Conservation (phyloP, 352 stramenopile species). For the Phytophthora ramorum region DNA sequence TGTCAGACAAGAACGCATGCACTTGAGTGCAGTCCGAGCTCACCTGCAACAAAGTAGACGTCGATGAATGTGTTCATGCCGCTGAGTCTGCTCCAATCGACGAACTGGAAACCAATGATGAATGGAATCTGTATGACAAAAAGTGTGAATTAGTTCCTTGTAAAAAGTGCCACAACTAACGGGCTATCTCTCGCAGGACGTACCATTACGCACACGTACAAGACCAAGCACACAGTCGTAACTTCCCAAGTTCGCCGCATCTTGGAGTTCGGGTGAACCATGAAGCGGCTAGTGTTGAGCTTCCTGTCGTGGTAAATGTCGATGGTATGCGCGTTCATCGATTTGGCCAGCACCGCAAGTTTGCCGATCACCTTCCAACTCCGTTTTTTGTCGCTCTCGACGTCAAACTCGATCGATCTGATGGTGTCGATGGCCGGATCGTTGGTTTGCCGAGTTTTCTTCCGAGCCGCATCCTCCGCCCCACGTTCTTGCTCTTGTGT, state of each 20-base stretch:
- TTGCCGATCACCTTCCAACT: conserved; percentile 44
- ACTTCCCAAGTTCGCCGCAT: conserved; percentile 77
- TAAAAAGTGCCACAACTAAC: neutral
- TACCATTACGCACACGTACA: conserved; percentile 83
- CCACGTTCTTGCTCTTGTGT: neutral
- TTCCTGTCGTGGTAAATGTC: conserved; percentile 86
- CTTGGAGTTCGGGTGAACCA: conserved; percentile 86
- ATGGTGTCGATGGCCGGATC: conserved; percentile 20
- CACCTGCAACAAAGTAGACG: conserved; percentile 77
- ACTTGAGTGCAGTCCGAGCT: neutral
- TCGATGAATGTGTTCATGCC: conserved; percentile 78
- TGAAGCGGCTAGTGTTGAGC: conserved; percentile 58
- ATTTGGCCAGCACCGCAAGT: conserved; percentile 35
- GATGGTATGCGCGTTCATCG: conserved; percentile 55
- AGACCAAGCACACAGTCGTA: conserved; percentile 66
- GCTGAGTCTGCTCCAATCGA: conserved; percentile 61
- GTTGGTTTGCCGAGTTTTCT: conserved; percentile 1
- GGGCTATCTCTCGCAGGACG: neutral
- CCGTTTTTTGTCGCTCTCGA: neutral
- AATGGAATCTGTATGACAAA: conserved; percentile 43
- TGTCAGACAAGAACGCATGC: neutral
- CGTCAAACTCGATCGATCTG: conserved; percentile 9
- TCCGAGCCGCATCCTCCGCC: neutral
- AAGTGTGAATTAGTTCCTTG: neutral
- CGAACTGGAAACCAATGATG: conserved; percentile 72